Base-by-base conservation (phyloP, 768 basidiomycete species). In the Leucocoprinus leucothites region DNA sequence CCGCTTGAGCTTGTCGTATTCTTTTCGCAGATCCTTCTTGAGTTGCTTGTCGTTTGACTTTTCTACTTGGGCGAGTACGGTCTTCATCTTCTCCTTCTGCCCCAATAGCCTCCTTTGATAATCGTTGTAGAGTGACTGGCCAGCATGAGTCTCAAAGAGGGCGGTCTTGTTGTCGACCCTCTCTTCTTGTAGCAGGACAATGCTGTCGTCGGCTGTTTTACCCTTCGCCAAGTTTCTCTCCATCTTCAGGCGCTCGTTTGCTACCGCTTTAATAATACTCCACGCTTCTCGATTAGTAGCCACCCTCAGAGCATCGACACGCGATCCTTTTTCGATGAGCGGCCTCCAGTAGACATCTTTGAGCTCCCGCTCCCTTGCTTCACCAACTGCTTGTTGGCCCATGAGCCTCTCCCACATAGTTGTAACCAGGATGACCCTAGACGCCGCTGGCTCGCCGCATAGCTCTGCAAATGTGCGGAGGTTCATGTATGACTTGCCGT, bases 321-420 rank as follows among this genome's bases (percentile, higher is more conserved):
- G 56, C 14, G 71, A 66, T 14, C 72, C 70, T 25, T 58, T 56
- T 13, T 59, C 55, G 18, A 67, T 38, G 63, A 68, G 61, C 3
- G 38, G 46, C 38, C 61, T 59, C 65, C 69, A 78, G 49, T 69
- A 75, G 18, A 57, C 62, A 19, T 46, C 28, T 42, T 53, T 48
- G 21, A 74, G 63, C 50, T 72, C 60, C n/a, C 48, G 34, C 48
- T 69, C 71, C 9, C 74, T 65, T 38, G 36, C 43, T 21, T 59
- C 42, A 3, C 68, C 72, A 3, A 62, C 56, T 0, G 24, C 36
- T 2, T 16, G 35, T 1, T 61, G 11, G 31, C 11, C 31, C 31
- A 31, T 61, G 16, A 70, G 58, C 38, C 63, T 63, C 56, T 69
- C 69, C 74, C 73, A 76, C 69, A 71, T 74, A 14, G 74, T 74